Conservation (phyloP, 1,284 basidiomycete species). For the Ustilago curta region DNA sequence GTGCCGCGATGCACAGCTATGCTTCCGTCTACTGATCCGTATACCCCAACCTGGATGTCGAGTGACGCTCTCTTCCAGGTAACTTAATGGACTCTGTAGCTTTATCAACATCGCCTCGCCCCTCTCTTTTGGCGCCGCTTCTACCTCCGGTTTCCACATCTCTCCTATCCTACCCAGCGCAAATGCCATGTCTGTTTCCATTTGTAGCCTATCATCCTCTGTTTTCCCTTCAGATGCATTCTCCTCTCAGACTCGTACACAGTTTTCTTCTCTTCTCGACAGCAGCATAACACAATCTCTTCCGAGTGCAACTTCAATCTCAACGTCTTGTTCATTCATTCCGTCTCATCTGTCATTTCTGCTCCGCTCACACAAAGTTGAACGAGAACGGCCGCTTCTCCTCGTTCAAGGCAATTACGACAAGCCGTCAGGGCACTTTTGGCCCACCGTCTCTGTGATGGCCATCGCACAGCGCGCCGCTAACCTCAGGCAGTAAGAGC, state of each 20-base stretch:
- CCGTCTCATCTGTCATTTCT: no score
- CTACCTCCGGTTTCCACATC: no score
- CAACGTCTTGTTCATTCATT: not conserved
- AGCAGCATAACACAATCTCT: not conserved
- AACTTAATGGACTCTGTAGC: no score
- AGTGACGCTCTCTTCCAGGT: no score
- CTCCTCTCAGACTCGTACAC: not conserved
- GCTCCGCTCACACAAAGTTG: no score
- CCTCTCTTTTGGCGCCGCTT: no score
- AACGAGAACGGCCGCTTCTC: no score
- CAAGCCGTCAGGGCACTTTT: not conserved
- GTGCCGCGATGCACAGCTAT: not conserved
- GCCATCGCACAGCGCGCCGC: not conserved
- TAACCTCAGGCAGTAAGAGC: conserved; percentile 32
- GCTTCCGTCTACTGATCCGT: conserved; percentile 31
- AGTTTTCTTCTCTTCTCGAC: not conserved
- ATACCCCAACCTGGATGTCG: no score
- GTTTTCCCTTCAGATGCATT: no score
- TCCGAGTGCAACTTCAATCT: not conserved
- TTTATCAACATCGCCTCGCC: no score
- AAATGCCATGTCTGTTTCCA: not conserved
- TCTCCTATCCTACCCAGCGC: no score
- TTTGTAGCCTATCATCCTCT: conserved; percentile 2
- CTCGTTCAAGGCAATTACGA: not conserved
- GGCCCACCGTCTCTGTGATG: not conserved